Conservation (phyloP, 352 stramenopile species). For the Pythium scleroteichum region DNA sequence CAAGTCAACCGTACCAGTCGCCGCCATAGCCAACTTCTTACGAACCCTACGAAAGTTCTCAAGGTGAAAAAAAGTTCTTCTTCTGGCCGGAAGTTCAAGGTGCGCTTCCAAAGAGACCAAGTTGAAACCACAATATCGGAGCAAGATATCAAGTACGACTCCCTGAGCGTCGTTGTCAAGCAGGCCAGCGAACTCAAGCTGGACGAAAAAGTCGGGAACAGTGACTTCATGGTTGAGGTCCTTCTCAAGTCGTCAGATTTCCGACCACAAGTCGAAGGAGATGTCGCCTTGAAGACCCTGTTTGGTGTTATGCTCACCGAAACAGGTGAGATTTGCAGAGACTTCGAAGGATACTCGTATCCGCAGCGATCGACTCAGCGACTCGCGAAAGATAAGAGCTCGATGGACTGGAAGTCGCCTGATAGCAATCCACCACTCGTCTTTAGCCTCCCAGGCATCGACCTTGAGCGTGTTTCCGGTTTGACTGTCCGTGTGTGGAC, state of each 20-base stretch:
- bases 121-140: slow-evolving; percentile 24
- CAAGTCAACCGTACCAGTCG: slow-evolving; percentile 20
- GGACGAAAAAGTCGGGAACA: slow-evolving; percentile 31
- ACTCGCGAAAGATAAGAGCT: slow-evolving; percentile 20
- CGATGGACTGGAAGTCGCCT: slow-evolving; percentile 12
- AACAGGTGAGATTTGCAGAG: slow-evolving; percentile 45
- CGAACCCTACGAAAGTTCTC: slow-evolving; percentile 15
- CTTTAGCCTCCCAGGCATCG: slow-evolving; percentile 41
- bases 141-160: slow-evolving; percentile 50
- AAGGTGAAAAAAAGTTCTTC: slow-evolving; percentile 12
- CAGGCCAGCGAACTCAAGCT: slow-evolving; percentile 53
- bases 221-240: slow-evolving; percentile 42
- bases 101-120: slow-evolving; percentile 21
- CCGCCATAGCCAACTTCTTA: slow-evolving; percentile 23
- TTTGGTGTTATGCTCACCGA: slow-evolving; percentile 45
- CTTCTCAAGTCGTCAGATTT: slow-evolving; percentile 57
- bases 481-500: slow-evolving; percentile 39
- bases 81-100: slow-evolving; percentile 18
- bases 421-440: slow-evolving; percentile 2
- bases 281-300: slow-evolving; percentile 31
- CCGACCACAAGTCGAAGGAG: slow-evolving; percentile 20
- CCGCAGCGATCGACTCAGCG: slow-evolving; percentile 32
- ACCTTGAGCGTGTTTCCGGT: slow-evolving; percentile 45
- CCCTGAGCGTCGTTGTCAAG: slow-evolving; percentile 41
- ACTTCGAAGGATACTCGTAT: slow-evolving; percentile 31